phyloP scores from a whole-genome alignment of 306 rosid species.

The Castanospermum australe region DNA sequence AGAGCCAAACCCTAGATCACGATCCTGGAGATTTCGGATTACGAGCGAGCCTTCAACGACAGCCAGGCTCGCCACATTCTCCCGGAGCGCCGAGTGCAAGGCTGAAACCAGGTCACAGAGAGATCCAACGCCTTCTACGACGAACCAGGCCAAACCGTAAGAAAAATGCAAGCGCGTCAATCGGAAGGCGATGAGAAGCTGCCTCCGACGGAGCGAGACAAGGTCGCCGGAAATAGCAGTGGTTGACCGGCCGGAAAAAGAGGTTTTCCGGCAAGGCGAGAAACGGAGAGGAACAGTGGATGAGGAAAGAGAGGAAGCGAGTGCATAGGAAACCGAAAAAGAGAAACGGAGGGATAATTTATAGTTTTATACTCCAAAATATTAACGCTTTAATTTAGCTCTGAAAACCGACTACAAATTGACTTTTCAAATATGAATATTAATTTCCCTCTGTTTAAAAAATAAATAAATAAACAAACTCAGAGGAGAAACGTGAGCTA shows the following conservation, averaged over 20 bases:
- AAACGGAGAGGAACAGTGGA: slow-evolving; percentile 45
- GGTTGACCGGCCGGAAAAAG: slow-evolving; percentile 13
- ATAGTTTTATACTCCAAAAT: slow-evolving; percentile 47
- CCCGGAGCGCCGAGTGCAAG: slow-evolving; percentile 20
- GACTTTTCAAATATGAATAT: neutral
- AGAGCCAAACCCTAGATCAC: slow-evolving; percentile 59
- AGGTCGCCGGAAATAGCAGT: slow-evolving; percentile 22
- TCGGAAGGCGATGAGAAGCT: neutral
- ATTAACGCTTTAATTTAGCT: slow-evolving; percentile 26
- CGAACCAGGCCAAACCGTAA: neutral
- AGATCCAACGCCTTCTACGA: slow-evolving; percentile 45
- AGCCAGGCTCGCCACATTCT: slow-evolving; percentile 59
- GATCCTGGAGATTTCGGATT: slow-evolving; percentile 29
- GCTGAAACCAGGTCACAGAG: slow-evolving; percentile 19
- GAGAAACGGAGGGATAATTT: slow-evolving; percentile 30
- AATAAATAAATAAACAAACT: neutral
- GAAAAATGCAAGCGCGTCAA: neutral
- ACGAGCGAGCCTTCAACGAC: slow-evolving; percentile 17
- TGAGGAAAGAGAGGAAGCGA: slow-evolving; percentile 28
- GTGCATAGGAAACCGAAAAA: slow-evolving; percentile 49
- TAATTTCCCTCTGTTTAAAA: neutral
- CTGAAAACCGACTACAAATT: neutral
- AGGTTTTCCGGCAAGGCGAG: slow-evolving; percentile 45
- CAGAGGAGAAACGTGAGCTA: slow-evolving; percentile 27
- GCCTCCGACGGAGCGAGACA: neutral